Percentiles rank a stretch among this genome's conserved stretches.
phyloP scores from a whole-genome alignment of 208 protist genomes.

The Acanthamoeba lenticulata region DNA sequence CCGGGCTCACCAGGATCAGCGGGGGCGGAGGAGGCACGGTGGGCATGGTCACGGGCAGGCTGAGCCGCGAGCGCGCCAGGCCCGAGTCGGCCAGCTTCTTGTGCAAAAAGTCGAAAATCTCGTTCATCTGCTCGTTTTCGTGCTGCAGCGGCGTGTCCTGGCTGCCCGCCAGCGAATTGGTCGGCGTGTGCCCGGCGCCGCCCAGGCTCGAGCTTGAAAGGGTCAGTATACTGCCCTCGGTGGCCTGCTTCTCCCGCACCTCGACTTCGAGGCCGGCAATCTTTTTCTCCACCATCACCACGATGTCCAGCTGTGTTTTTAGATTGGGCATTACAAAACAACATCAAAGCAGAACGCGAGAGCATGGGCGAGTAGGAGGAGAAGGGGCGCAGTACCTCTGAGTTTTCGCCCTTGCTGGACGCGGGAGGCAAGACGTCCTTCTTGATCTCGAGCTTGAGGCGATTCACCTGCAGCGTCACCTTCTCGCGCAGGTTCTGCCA shows the following conservation, averaged over 20 bases:
- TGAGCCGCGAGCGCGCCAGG: neutral
- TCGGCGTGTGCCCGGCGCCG: no score
- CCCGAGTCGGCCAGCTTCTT: neutral
- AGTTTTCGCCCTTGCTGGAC: neutral
- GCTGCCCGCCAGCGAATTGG: neutral
- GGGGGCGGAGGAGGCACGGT: neutral
- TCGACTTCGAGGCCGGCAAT: neutral
- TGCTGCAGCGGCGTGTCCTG: neutral
- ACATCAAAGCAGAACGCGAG: neutral
- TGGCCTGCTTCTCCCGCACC: neutral
- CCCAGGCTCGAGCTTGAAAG: neutral
- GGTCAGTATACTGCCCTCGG: neutral
- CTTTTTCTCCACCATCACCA: conserved; percentile 25
- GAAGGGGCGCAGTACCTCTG: neutral
- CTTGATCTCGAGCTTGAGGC: neutral
- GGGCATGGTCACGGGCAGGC: neutral
- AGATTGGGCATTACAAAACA: no score
- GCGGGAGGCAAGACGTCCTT: neutral
- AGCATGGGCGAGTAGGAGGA: no score
- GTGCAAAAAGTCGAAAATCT: conserved; percentile 22
- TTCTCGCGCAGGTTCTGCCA: conserved; percentile 10
- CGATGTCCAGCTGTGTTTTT: neutral
- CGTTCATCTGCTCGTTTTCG: conserved; percentile 44
- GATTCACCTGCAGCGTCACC: neutral
- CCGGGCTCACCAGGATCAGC: no score